phyloP scores from a whole-genome alignment of 2,329 filamentous ascomycete species.

The Phaeosphaeria sp. region DNA sequence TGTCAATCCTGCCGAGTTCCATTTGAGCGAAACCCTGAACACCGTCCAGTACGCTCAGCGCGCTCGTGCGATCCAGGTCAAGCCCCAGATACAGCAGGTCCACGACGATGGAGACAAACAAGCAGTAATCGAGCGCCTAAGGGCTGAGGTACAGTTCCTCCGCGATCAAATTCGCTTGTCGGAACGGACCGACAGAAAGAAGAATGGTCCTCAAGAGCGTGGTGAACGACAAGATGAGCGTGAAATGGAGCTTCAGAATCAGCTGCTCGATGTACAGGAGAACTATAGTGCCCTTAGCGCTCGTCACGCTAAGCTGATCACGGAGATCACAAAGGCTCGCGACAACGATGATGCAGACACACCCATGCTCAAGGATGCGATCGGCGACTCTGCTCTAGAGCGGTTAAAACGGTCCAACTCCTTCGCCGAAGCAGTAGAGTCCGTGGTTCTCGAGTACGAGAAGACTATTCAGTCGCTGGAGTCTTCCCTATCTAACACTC shows the following conservation, averaged over 20 bases:
- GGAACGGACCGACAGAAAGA: slow-evolving; percentile 70
- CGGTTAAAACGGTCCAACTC: slow-evolving; percentile 92
- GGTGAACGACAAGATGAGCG: slow-evolving; percentile 81
- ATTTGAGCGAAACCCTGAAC: slow-evolving; percentile 95
- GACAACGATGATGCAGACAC: slow-evolving; percentile 68
- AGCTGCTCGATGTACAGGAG: slow-evolving; percentile 89
- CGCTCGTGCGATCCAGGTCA: slow-evolving; percentile 95
- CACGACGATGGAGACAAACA: slow-evolving; percentile 92
- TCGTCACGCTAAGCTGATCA: slow-evolving; percentile 93
- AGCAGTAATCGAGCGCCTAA: slow-evolving; percentile 88
- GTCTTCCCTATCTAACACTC: slow-evolving; percentile 86
- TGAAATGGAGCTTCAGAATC: slow-evolving; percentile 90
- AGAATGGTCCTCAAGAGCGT: slow-evolving; percentile 68
- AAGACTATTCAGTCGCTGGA: slow-evolving; percentile 97
- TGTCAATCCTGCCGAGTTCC: slow-evolving; percentile 95
- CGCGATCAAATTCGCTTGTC: slow-evolving; percentile 90
- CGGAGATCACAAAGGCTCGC: slow-evolving; percentile 86
- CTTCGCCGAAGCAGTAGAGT: slow-evolving; percentile 93
- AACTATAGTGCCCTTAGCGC: slow-evolving; percentile 91
- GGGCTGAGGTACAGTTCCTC: slow-evolving; percentile 91
- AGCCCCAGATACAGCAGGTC: slow-evolving; percentile 91
- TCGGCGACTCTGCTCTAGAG: slow-evolving; percentile 82
- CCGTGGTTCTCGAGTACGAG: slow-evolving; percentile 96
- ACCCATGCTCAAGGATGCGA: slow-evolving; percentile 65
- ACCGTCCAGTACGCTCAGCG: slow-evolving; percentile 96